Evolutionary conservation across 805 yeast species (phyloP), one percentile per base, ranked within the genome.

Genomic region (Starmerella powellii): DNA sequence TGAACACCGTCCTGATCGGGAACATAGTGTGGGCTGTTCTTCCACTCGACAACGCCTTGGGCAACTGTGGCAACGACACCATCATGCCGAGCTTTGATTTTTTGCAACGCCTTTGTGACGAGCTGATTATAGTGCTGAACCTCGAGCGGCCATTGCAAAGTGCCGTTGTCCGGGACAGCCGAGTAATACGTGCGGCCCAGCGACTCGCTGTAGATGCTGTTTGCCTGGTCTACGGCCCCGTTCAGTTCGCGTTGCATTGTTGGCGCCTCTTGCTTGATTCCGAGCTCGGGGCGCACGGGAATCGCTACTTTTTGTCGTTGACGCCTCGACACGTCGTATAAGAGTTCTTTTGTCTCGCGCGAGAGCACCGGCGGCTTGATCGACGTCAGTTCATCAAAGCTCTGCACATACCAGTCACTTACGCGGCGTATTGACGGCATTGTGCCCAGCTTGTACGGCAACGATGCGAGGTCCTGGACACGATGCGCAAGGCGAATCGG

Each of bases 11-110:
- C 70, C 55, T 81, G 83, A 31, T 81, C 77, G 24, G 71, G 65
- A 30, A 61, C 53, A 58, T 66, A 59, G 61, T 64, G 58, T 31
- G 65, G 65, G 10, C 68, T 58, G 20, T 67, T 69, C 55, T 85
- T 85, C 93, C 95, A 86, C 59, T 84, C 93, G 54, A 80, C 79
- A 8, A 86, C 94, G 28, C 95, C 95, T 51, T 83, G 84, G 1
- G 94, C 94, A 56, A 86, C 78, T 0, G 95, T 84, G 13, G 93
- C 78, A 15, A 86, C 95, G 0, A 94, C 87, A 8, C 94, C 94
- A 60, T 86, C 95, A 59, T 85, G 95, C 27, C 95, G 67, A 50
- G 72, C 74, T 57, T 85, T 86, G 61, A 85, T 85, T 47, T 70
- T 74, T 39, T 73, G 71, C 46, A 85, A 66, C 0, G 81, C 66